phyloP scores from a whole-genome alignment of 2,329 filamentous ascomycete species.

The Hypoxylon sp. region DNA sequence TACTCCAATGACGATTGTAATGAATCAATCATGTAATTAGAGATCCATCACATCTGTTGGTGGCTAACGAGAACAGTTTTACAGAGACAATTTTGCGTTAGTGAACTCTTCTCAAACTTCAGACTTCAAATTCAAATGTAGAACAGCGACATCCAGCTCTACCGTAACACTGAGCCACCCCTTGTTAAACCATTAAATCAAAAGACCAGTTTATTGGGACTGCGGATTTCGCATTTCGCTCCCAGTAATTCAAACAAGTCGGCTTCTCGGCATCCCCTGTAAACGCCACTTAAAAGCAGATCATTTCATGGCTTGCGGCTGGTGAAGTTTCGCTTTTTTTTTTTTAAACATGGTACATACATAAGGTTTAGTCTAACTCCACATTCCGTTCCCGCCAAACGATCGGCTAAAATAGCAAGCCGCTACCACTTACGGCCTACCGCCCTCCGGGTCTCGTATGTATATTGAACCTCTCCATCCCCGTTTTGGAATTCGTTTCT shows the following conservation, averaged over 20 bases:
- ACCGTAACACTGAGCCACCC: neutral
- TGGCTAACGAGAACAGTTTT: neutral
- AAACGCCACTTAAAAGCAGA: slow-evolving; percentile 26
- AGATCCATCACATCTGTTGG: neutral
- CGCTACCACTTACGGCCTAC: slow-evolving; percentile 24
- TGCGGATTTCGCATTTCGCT: slow-evolving; percentile 16
- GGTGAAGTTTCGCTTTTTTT: slow-evolving; percentile 23
- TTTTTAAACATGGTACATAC: slow-evolving; percentile 2
- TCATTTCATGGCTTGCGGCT: slow-evolving; percentile 26
- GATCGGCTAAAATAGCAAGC: slow-evolving; percentile 44
- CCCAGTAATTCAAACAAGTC: slow-evolving; percentile 33
- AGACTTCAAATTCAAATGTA: neutral
- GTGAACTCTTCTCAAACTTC: neutral
- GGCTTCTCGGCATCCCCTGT: slow-evolving; percentile 38
- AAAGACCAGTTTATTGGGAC: slow-evolving; percentile 16
- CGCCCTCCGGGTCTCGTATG: slow-evolving; percentile 32
- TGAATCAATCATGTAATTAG: neutral
- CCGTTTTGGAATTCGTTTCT: slow-evolving; percentile 20
- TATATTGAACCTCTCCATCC: slow-evolving; percentile 15
- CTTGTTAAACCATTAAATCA: neutral
- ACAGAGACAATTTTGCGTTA: neutral
- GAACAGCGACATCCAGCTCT: slow-evolving; percentile 3
- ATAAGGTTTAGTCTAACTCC: slow-evolving; percentile 27
- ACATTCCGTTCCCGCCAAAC: slow-evolving; percentile 39
- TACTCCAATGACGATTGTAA: neutral